Base-by-base conservation (phyloP, 139 green algal species). In the Chlorella vulgaris region DNA sequence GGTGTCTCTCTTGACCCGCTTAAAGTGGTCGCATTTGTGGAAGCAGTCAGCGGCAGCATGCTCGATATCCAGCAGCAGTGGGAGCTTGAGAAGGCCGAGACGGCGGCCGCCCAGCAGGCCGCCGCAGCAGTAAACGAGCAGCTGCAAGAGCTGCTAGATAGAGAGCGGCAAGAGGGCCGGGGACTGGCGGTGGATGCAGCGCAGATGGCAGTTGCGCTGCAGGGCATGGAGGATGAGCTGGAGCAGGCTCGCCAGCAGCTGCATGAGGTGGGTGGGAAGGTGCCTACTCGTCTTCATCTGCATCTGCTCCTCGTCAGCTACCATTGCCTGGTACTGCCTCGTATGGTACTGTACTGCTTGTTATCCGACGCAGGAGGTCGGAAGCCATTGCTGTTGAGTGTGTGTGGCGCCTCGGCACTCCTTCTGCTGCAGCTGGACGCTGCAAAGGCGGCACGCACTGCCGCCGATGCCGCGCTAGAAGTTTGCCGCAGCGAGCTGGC, bases 1-100 rank as follows among this genome's bases (percentile, higher is more conserved):
- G 73, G 51, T 36, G 73, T 50, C 7, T 29, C 33, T 1, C 73
- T 53, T 13, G 74, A 80, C 39, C 58, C 74, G 0, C 65, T 22
- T 36, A 76, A 83, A 50, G 77, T 43, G 31, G 66, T 83, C 18
- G 65, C 77, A 18, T 77, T 83, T 83, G 77, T 76, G 50, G 77
- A 83, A 36, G 77, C 77, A 7, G 66, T 83, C 28, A 83, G 50
- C 66, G 50, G 7, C 47, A 67, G 42, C 66, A 62, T 76, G 47
- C 43, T 68, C 36, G 77, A 76, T 21, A 22, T 69, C 28, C 47
- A 67, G 66, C 43, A 76, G 66, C 29, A 51, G 50, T 83, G 77
- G 77, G 47, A 76, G 47, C 47, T 67, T 19, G 77, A 83, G 36
- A 39, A 33, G 13, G 62, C 36, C 1, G 66, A 76, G 77, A 24